Evolutionary conservation across 352 stramenopile genomes (phyloP).

Genomic region (Phytophthora foliorum): DNA sequence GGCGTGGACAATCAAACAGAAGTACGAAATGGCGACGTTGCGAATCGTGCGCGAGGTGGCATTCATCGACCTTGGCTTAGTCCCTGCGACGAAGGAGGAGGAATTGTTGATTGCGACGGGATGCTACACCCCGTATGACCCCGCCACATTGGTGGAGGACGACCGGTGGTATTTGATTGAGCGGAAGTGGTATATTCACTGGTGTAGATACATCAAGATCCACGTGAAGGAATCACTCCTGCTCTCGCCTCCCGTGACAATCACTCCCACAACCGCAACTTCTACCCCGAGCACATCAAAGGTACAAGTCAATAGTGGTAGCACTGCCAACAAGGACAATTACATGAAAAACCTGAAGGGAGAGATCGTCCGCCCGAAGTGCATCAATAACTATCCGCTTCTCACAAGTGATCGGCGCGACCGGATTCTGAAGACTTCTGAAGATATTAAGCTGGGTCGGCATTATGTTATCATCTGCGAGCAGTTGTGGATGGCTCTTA

Average conservation of each 20-base stretch:
- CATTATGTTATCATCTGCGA: conserved; percentile 91
- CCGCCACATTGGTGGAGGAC: conserved; percentile 73
- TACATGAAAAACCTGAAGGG: conserved; percentile 84
- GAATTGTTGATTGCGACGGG: conserved; percentile 76
- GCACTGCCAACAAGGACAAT: conserved; percentile 55
- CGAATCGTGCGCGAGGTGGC: conserved; percentile 88
- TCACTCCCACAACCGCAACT: conserved; percentile 23
- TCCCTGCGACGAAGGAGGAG: conserved; percentile 81
- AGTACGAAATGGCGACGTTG: conserved; percentile 82
- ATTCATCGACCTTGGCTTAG: conserved; percentile 84
- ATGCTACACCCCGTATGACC: conserved; percentile 85
- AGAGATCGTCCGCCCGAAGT: conserved; percentile 85
- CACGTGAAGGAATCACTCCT: conserved; percentile 45
- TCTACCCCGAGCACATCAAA: conserved; percentile 51
- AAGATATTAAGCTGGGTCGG: conserved; percentile 82
- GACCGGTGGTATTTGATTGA: conserved; percentile 89
- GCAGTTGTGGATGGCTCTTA: conserved; percentile 91
- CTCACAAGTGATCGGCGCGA: conserved; percentile 78
- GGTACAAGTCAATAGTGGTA: conserved; percentile 39
- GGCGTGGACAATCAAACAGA: conserved; percentile 66
- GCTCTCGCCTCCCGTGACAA: conserved; percentile 28
- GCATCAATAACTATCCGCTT: conserved; percentile 85
- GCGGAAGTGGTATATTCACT: conserved; percentile 88
- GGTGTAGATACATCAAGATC: conserved; percentile 83
- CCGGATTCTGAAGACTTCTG: conserved; percentile 70